Base-by-base conservation (phyloP, 345 rosid genomes). In the Anastatica hierochuntica region DNA sequence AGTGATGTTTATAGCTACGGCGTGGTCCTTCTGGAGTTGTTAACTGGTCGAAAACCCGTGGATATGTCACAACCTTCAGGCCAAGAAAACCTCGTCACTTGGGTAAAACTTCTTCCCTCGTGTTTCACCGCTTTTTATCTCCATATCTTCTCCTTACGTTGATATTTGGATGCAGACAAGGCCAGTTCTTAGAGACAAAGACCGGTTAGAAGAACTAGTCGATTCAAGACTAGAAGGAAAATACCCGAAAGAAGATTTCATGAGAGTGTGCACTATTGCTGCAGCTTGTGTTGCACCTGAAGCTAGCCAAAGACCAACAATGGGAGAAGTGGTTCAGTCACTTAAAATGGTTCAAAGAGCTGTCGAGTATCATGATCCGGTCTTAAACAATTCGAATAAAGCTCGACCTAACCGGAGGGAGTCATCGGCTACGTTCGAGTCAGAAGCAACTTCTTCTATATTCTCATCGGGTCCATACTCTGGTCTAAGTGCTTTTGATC, bases 261-360 rank as follows among this genome's bases (percentile, higher is more conserved):
- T 81, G 9, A 75, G 95, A 46, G 96, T 92, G 14, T 88, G 98
- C 80, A 92, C 98, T 29, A 85, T 92, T 34, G 96, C 96, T 4
- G 96, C 98, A 12, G 98, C 96, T 49, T 92, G 98, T 62, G 98
- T 92, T 41, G 82, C 98, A 38, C 90, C 96, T 2, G 96, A 92
- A 69, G 88, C 96, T 3, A 92, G 63, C 72, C 96, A 88, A 58
- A 73, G 98, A 67, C 98, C 98, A 14, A 81, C 96, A 10, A 92
- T 88, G 96, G 98, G 98, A 1, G 96, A 92, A 83, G 98, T 92
- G 57, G 96, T 92, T 11, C 98, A 92, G 67, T 92, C 98, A n/a
- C 84, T 92, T 8, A 92, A 92, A 74, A 92, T 92, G 98, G 96
- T 92, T 52, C 98, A 88, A 77, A 78, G 90, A 0, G 78, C 77